phyloP scores from a whole-genome alignment of 1,284 basidiomycete genomes.

The Puccinia horiana region DNA sequence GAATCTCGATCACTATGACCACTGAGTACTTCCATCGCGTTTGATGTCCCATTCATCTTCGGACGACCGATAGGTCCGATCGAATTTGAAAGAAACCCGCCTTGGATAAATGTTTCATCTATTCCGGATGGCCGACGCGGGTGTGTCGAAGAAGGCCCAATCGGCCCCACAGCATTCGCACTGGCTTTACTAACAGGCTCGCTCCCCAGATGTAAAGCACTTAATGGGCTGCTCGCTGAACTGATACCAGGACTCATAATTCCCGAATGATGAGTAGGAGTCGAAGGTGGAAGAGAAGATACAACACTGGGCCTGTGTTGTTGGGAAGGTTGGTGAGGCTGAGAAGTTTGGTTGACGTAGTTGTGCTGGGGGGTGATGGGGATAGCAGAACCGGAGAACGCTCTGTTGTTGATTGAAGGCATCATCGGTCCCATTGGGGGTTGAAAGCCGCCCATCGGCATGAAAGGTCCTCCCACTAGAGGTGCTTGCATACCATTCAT shows the following conservation, averaged over 20 bases:
- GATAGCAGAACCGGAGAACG: constrained; percentile 32
- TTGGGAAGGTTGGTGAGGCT: constrained; percentile 5
- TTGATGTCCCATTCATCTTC: constrained; percentile 26
- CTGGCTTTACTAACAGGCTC: constrained; percentile 47
- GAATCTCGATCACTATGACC: constrained; percentile 39
- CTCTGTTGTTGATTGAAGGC: constrained; percentile 30
- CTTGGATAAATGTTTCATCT: constrained; percentile 11
- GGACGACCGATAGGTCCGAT: constrained; percentile 47
- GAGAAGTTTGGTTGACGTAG: constrained; percentile 15
- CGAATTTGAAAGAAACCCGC: constrained; percentile 28
- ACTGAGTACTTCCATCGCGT: constrained; percentile 27
- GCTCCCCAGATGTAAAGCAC: constrained; percentile 45
- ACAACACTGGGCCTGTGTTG: constrained; percentile 28
- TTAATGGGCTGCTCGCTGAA: constrained; percentile 44
- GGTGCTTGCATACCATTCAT: constrained; percentile 27
- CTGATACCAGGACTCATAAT: constrained; percentile 41
- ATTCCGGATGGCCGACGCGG: constrained; percentile 33
- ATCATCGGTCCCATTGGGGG: constrained; percentile 43
- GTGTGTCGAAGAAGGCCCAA: constrained; percentile 39
- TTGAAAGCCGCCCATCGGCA: constrained; percentile 40
- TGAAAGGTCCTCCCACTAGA: constrained; percentile 29
- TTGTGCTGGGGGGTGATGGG: constrained; percentile 21
- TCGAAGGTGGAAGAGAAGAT: constrained; percentile 41
- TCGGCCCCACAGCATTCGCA: constrained; percentile 39
- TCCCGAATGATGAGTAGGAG: constrained; percentile 42